Evolutionary conservation across 495 filamentous ascomycete genomes (phyloP), one percentile per base, ranked within the genome.

Genomic region (Neurospora sp.): DNA sequence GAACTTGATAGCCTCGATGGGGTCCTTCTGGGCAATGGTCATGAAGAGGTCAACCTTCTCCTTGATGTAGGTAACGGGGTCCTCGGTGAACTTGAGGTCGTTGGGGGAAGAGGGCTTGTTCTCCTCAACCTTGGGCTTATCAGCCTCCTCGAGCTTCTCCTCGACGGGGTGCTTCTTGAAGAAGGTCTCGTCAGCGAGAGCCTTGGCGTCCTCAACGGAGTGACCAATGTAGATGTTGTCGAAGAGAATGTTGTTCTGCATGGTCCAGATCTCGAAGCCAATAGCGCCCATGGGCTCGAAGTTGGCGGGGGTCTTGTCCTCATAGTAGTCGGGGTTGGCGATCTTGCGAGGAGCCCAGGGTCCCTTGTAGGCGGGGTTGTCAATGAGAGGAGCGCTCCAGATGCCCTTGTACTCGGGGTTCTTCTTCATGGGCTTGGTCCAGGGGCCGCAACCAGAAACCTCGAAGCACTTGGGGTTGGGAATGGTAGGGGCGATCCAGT

Each of bases 191-290:
- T 92, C 84, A 82, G 95, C 91, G 76, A 99, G 86, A 85, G 94
- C 92, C 83, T 91, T 89, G 73, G 96, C 96, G 76, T 99, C 96
- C 80, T 92, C 93, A 76, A 93, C 83, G 61, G 96, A 99, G 90
- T 99, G 96, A 75, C 96, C 96, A 83, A 99, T 92, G 89, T 98
- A 99, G 88, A 99, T 94, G 90, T 99, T 99, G 89, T 98, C 94
- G 79, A 99, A 99, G 77, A 98, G 90, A 75, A 98, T 97, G 82
- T 98, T 92, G 83, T 91, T 96, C 81, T 97, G 96, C 96, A 99
- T 99, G 78, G 96, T 98, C 96, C 96, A 99, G 85, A 99, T 93
- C 84, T 98, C 96, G 78, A 97, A 98, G 77, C 96, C 95, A 85
- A 98, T 93, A 86, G 94, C 96, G 75, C 96, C 96, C 83, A 99